Evolutionary conservation across 352 stramenopile genomes (phyloP), one percentile per base, ranked within the genome.

Genomic region (Blastocystis sp.): DNA sequence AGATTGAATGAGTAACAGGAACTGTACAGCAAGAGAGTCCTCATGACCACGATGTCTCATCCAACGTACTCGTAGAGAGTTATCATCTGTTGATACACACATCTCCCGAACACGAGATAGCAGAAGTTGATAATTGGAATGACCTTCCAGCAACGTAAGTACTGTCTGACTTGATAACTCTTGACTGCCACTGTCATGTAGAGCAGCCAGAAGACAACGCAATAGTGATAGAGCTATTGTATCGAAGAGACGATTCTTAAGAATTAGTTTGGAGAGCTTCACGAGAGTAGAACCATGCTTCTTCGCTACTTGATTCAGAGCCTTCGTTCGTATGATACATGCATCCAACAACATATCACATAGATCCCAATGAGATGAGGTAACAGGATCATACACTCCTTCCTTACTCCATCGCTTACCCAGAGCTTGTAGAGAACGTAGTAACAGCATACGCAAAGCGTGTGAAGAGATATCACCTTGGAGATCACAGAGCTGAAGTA

Each of bases 191-290:
- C 71, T 24, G 5, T 3, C 14, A 37, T 56, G 9, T 42, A 74
- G 42, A 16, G 71, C 51, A 19, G 32, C 54, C 5, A 83, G 11
- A n/a, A 83, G 54, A 29, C 11, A n/a, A 32, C 12, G 43, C 35
- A 83, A 39, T 2, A 83, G 29, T n/a, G 49, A 32, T 5, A 83
- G 43, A 37, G 19, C 42, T 2, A n/a, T 27, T 6, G 46, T 6
- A 21, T 83, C 71, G 4, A 32, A 24, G 24, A 83, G 39, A n/a
- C 71, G 46, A n/a, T 83, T 63, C 32, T 59, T 65, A 14, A 83
- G 51, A 16, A 83, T 19, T 37, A 59, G 24, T 16, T 59, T 57
- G 5, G 58, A 52, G 0, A 83, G 27, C 27, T 56, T 51, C 32
- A 32, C 71, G 16, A 65, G 21, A 32, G 58, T 39, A 14, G 46